Evolutionary conservation across 2,329 filamentous ascomycete genomes (phyloP).

Genomic region (Cladorrhinum sp.): DNA sequence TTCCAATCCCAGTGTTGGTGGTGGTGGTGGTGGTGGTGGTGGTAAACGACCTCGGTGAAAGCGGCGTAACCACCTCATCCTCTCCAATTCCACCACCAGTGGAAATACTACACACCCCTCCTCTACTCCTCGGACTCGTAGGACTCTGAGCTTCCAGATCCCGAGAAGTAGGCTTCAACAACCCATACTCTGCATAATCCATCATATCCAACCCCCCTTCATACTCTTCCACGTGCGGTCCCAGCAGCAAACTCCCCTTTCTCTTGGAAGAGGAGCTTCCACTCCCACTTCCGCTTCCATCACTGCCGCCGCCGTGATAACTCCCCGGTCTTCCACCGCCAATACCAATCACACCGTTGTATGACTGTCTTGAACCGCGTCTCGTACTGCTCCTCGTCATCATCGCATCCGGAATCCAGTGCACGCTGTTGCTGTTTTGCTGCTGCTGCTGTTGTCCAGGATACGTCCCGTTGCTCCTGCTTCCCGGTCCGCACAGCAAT

Average conservation of each 20-base stretch:
- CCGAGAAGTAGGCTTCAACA: background rate
- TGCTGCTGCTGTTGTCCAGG: background rate
- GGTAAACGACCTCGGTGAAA: no score
- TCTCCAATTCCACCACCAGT: background rate
- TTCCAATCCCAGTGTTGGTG: background rate
- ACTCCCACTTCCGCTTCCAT: background rate
- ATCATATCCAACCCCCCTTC: slow-evolving; percentile 6
- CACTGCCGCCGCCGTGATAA: background rate
- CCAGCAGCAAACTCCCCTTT: slow-evolving; percentile 2
- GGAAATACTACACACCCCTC: background rate
- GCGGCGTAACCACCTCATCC: background rate
- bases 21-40: no score
- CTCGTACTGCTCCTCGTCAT: background rate
- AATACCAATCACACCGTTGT: background rate
- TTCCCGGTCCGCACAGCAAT: slow-evolving; percentile 14
- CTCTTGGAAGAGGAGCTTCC: background rate
- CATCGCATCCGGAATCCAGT: background rate
- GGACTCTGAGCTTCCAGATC: slow-evolving; percentile 20
- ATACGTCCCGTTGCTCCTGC: background rate
- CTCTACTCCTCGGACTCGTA: background rate
- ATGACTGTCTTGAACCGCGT: slow-evolving; percentile 12
- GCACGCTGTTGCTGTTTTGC: slow-evolving; percentile 6
- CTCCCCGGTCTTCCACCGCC: background rate
- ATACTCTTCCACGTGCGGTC: slow-evolving; percentile 9
- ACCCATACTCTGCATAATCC: slow-evolving; percentile 6